Conservation (phyloP, 2,329 filamentous ascomycete genomes). For the Lachnellula occidentalis region DNA sequence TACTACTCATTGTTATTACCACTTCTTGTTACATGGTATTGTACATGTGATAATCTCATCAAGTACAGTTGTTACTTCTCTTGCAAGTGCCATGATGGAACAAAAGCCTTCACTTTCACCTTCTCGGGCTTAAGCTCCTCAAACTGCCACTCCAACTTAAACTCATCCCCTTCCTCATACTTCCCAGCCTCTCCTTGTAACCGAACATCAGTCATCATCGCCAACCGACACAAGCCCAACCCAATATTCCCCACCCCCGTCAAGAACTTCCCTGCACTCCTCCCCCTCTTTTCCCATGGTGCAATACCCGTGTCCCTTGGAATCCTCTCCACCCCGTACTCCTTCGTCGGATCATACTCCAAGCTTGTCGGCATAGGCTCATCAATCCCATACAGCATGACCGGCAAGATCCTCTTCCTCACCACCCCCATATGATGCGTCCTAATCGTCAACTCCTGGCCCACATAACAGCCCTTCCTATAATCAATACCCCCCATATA, state of each 20-base stretch:
- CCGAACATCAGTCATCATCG: constrained; percentile 64
- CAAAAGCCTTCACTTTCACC: constrained; percentile 68
- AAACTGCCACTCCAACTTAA: constrained; percentile 42
- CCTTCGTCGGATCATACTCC: constrained; percentile 40
- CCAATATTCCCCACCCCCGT: constrained; percentile 78
- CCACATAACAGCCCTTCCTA: constrained; percentile 93
- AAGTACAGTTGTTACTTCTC: constrained; percentile 26
- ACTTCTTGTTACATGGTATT: neutral
- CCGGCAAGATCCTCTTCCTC: constrained; percentile 80
- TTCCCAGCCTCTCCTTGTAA: constrained; percentile 59
- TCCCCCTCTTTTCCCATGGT: constrained; percentile 50
- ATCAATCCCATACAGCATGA: constrained; percentile 59
- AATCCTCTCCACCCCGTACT: constrained; percentile 26
- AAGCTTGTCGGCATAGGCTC: constrained; percentile 37
- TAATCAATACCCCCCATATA: constrained; percentile 82
- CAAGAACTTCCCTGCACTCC: constrained; percentile 77
- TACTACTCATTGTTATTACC: neutral
- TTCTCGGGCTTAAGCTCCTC: constrained; percentile 35
- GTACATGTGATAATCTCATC: constrained; percentile 2
- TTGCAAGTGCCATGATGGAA: constrained; percentile 63
- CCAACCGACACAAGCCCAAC: constrained; percentile 61
- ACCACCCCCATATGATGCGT: constrained; percentile 94
- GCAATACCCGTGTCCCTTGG: constrained; percentile 43
- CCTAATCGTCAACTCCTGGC: constrained; percentile 92
- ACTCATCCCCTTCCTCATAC: constrained; percentile 40